Evolutionary conservation across 2,329 filamentous ascomycete species (phyloP), one percentile per base, ranked within the genome.

Genomic region (Scytalidium sp.): DNA sequence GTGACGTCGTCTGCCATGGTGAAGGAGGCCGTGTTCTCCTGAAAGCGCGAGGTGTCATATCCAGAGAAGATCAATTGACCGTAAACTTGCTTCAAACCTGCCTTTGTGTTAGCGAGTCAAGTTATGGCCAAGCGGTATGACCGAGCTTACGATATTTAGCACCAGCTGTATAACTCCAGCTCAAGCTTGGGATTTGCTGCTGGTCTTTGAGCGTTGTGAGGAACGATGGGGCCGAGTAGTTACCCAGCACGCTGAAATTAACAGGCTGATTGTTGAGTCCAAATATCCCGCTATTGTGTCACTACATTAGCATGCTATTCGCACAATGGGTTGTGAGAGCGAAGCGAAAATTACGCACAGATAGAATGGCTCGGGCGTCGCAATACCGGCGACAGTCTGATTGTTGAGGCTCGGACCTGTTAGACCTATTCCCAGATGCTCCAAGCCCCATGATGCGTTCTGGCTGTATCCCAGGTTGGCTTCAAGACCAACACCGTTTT

Each of bases 81-180:
- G 46, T 68, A 69, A 60, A 5, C 66, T 66, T 63, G 44, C 51
- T 45, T 57, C 52, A 17, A 53, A 25, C n/a, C 49, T 53, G 56
- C 32, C 15, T 17, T 29, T 41, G 13, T 22, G 42, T 45, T 7
- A 49, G 41, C 8, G 23, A 27, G 11, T 51, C 22, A n/a, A 27
- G 13, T 4, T 17, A 2, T 3, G 23, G 27, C 22, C 3, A 3
- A 20, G 7, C 13, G 4, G 5, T 5, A 22, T 45, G 19, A 25
- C n/a, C n/a, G n/a, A 40, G 4, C 64, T 55, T 57, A 60, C 70
- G 68, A 49, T 73, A 73, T 43, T 61, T 62, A 19, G 67, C 68
- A 2, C 70, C 70, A 5, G 71, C 70, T 6, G 70, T 72, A 50
- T 72, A 73, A 45, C 68, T 70, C 65, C 70, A 74, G 45, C 69